Evolutionary conservation across 805 yeast genomes (phyloP).

Genomic region (Pichia ethanolica): DNA sequence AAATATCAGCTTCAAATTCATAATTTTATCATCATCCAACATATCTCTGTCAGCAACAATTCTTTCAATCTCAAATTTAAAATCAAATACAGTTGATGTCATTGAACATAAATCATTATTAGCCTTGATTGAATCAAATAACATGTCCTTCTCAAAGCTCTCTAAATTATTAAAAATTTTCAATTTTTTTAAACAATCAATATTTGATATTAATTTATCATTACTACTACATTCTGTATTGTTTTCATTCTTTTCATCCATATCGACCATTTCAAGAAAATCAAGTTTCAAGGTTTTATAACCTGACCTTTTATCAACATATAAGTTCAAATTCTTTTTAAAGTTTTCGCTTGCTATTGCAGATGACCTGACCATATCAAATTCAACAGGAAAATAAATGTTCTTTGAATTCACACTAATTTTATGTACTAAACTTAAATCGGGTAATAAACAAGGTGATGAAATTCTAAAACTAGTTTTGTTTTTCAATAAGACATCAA

Average conservation of each 20-base stretch:
- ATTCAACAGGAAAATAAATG: constrained; percentile 45
- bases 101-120: constrained; percentile 14
- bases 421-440: constrained; percentile 38
- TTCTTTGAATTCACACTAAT: constrained; percentile 34
- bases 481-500: constrained; percentile 29
- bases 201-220: neutral
- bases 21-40: constrained; percentile 43
- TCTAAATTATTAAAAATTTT: constrained; percentile 17
- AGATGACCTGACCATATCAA: constrained; percentile 32
- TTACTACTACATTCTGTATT: neutral
- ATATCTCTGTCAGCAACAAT: constrained; percentile 35
- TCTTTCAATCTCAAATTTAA: constrained; percentile 42
- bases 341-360: constrained; percentile 31
- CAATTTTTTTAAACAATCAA: constrained; percentile 14
- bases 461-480: constrained; percentile 29
- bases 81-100: constrained; percentile 44
- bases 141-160: constrained; percentile 15
- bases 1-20: constrained; percentile 57
- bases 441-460: constrained; percentile 70
- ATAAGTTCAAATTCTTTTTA: constrained; percentile 38
- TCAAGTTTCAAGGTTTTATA: constrained; percentile 26
- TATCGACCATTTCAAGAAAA: constrained; percentile 11
- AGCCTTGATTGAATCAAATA: constrained; percentile 7
- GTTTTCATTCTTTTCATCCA: neutral
- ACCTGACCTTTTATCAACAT: constrained; percentile 41